Evolutionary conservation across 306 rosid species (phyloP), one percentile per base, ranked within the genome.

Genomic region (Spatholobus suberectus): DNA sequence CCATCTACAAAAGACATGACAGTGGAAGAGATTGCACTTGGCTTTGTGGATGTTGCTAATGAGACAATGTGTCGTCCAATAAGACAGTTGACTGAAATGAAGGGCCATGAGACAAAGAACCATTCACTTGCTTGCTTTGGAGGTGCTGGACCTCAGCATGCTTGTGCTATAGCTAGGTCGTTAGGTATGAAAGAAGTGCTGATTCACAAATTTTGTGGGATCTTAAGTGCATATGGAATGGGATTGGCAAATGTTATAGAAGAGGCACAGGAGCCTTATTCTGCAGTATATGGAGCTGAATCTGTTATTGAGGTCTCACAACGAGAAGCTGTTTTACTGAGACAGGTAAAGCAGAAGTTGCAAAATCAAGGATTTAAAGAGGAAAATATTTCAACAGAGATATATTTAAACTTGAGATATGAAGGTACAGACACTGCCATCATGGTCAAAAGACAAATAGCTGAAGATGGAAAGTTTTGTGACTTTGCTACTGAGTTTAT

Each of bases 51-150:
- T 84, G 98, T 95, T 73, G 98, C 98, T 70, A 95, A 95, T 86
- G 98, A 93, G 86, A 89, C 98, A 35, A 95, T 95, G 98, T 93
- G 98, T 43, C 98, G 98, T 83, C 98, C 98, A 29, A 93, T 95
- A 82, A 86, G 98, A 76, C 98, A 95, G 73, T 80, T 95, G 85
- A 95, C 98, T 41, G 98, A 93, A 89, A 95, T 95, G 98, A 95
- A 93, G 86, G 98, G 98, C 59, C 97, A 95, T 67, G 98, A 93
- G 77, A 95, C 98, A 29, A 95, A 87, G 87, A 90, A 90, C 86
- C 98, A 95, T 73, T 93, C 97, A 62, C 98, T 95, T 88, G 98
- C 96, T 67, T 95, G 98, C 90, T 95, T 95, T 88, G 98, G 98
- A 73, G 98, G 98, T 81, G 98, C 98, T 67, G 98, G 98, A 41